Conservation (phyloP, 2,329 filamentous ascomycete species). For the Magnaporthiopsis incrustans region DNA sequence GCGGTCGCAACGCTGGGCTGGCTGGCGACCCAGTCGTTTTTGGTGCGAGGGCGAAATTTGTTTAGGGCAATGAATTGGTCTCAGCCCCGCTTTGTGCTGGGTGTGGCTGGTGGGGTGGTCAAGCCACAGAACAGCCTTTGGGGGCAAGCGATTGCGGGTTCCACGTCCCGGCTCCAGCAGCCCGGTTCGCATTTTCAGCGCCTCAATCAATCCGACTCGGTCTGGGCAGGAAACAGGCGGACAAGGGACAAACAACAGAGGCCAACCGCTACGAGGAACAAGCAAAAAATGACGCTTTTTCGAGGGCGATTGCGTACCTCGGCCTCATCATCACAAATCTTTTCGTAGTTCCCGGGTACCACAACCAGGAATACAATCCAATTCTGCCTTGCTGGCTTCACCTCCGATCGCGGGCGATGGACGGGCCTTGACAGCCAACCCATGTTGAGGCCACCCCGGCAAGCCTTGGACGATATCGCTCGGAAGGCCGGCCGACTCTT, state of each 20-base stretch:
- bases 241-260: no score
- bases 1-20: not conserved
- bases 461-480: not conserved
- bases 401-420: not conserved
- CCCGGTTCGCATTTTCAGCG: no score
- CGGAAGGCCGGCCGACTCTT: not conserved
- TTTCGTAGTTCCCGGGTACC: not conserved
- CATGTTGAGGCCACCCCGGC: not conserved
- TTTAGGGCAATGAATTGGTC: conserved; percentile 4
- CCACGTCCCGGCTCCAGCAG: no score
- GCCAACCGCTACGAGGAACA: no score
- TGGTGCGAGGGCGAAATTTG: conserved; percentile 3
- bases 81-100: not conserved
- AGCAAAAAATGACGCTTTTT: no score
- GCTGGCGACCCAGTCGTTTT: not conserved
- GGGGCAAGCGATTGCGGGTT: no score
- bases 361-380: not conserved
- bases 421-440: not conserved
- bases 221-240: no score
- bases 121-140: not conserved
- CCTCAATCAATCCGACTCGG: no score
- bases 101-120: not conserved
- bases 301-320: not conserved
- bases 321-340: not conserved
- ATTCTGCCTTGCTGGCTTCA: not conserved